phyloP scores from a whole-genome alignment of 139 green algal species.

The Chlorella sorokiniana region DNA sequence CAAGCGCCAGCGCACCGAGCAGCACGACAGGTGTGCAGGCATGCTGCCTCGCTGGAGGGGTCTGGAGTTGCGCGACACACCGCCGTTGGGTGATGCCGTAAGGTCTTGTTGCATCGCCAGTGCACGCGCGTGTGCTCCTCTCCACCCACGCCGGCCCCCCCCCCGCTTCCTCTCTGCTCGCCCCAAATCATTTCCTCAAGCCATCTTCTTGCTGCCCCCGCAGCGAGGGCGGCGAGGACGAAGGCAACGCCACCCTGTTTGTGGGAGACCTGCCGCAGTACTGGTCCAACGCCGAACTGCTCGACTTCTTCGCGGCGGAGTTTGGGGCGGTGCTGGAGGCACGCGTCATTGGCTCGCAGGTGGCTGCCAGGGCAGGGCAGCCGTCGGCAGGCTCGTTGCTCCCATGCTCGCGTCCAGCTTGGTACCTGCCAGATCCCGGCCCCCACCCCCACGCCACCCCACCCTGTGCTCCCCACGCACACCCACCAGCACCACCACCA shows the following conservation, averaged over 20 bases:
- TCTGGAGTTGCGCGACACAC: too few species aligned
- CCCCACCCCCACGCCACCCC: background rate
- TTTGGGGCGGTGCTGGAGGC: constrained; percentile 26
- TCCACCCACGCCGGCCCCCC: too few species aligned
- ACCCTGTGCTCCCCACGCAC: background rate
- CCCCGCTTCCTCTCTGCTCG: too few species aligned
- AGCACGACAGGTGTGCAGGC: background rate
- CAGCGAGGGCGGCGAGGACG: background rate
- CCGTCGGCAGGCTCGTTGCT: background rate
- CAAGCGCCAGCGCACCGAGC: constrained; percentile 24
- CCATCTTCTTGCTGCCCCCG: background rate
- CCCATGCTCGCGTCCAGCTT: too few species aligned
- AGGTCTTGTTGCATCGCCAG: too few species aligned
- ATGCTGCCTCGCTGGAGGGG: too few species aligned
- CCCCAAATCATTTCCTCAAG: too few species aligned
- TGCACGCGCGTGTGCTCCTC: too few species aligned
- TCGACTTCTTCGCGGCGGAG: constrained; percentile 39
- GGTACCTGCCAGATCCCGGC: too few species aligned
- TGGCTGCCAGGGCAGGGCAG: background rate
- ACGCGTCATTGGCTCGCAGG: constrained; percentile 43
- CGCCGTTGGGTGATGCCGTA: too few species aligned
- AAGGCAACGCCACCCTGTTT: constrained; percentile 46
- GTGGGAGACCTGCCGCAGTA: constrained; percentile 59
- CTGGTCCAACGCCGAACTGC: constrained; percentile 42
- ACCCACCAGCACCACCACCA: too few species aligned